phyloP scores from a whole-genome alignment of 192 early-diverging fungal species.

The Podila verticillata region DNA sequence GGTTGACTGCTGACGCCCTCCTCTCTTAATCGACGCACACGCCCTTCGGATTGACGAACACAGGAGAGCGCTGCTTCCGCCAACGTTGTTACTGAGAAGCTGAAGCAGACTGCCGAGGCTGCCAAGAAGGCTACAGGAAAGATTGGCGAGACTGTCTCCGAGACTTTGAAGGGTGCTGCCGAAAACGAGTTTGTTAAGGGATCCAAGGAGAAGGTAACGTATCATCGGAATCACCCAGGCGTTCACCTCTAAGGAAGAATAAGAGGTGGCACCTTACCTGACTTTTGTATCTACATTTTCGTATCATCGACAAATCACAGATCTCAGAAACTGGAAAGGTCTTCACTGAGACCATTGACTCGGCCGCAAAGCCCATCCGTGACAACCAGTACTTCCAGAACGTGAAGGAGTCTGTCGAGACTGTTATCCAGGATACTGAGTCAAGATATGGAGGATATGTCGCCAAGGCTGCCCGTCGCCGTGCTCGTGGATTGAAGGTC shows the following conservation, averaged over 20 bases:
- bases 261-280: too few species aligned
- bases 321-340: slow-evolving; percentile 70
- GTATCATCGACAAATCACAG: too few species aligned
- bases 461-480: slow-evolving; percentile 78
- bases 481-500: slow-evolving; percentile 53
- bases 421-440: slow-evolving; percentile 75
- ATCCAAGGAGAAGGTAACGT: slow-evolving; percentile 71
- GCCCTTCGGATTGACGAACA: too few species aligned
- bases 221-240: neutral
- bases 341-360: slow-evolving; percentile 69
- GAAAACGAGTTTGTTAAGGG: slow-evolving; percentile 84
- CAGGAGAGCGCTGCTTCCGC: slow-evolving; percentile 55
- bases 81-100: slow-evolving; percentile 54
- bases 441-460: slow-evolving; percentile 79
- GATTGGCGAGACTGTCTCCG: slow-evolving; percentile 70
- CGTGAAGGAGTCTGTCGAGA: slow-evolving; percentile 70
- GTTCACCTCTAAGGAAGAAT: too few species aligned
- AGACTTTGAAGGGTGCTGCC: slow-evolving; percentile 72
- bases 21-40: neutral
- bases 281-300: too few species aligned
- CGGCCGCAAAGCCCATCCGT: slow-evolving; percentile 73
- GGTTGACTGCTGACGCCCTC: too few species aligned
- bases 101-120: slow-evolving; percentile 70
- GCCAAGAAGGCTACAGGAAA: slow-evolving; percentile 78
- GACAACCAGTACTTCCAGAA: slow-evolving; percentile 72